Percentiles rank a stretch among this genome's conserved stretches.
phyloP scores from a whole-genome alignment of 1,284 basidiomycete genomes.

The Megacollybia platyphylla region DNA sequence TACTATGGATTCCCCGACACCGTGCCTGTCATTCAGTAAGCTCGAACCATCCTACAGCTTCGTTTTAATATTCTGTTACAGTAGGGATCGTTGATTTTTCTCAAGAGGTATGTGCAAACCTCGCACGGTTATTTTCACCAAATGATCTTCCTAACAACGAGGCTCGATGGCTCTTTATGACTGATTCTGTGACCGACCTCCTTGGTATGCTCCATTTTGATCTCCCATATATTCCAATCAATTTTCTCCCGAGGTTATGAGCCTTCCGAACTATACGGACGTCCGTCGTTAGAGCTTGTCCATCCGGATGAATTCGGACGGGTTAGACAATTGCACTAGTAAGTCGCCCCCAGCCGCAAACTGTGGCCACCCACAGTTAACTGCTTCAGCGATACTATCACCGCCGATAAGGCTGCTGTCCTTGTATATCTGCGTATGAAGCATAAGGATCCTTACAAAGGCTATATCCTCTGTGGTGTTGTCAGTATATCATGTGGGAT shows the following conservation, averaged over 20 bases:
- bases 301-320: constrained; percentile 62
- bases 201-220: constrained; percentile 29
- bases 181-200: constrained; percentile 57
- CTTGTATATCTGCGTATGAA: constrained; percentile 62
- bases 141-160: constrained; percentile 13
- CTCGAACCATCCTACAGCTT: constrained; percentile 8
- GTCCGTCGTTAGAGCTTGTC: constrained; percentile 54
- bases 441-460: constrained; percentile 62
- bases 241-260: constrained; percentile 42
- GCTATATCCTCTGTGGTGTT: constrained; percentile 58
- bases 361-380: not conserved
- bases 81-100: constrained; percentile 69
- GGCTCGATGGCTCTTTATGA: constrained; percentile 61
- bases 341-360: constrained; percentile 10
- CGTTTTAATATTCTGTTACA: constrained; percentile 15
- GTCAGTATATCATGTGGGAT: constrained; percentile 27
- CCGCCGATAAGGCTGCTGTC: constrained; percentile 62
- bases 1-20: constrained; percentile 14
- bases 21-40: constrained; percentile 62
- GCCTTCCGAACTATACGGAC: constrained; percentile 52
- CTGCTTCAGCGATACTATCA: constrained; percentile 47
- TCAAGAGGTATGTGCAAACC: constrained; percentile 33
- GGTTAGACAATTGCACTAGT: constrained; percentile 58
- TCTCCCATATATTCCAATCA: constrained; percentile 1
- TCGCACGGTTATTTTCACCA: too few species aligned